Evolutionary conservation across 139 green algal genomes (phyloP), one percentile per base, ranked within the genome.

Genomic region (Chlamydomonas applanata): DNA sequence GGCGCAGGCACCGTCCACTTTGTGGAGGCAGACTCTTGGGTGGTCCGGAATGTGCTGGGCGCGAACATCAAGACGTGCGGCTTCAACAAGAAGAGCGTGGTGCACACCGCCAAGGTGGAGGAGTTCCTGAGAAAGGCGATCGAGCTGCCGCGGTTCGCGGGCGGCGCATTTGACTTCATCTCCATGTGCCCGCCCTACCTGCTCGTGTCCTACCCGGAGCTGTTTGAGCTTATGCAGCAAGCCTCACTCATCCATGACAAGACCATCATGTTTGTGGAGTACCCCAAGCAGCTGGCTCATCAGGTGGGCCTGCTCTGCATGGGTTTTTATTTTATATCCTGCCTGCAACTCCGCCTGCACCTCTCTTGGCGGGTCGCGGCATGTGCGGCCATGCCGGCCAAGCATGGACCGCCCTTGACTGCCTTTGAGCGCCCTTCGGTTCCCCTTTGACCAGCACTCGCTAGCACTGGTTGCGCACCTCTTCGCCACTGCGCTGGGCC

Each of bases 151-250:
- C 65, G 65, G 20, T 82, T 69, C 40, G 74, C 75, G 25, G 87
- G 91, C 35, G 89, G 86, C 19, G 30, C 92, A 11, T 98, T 97
- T 75, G 93, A 98, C 87, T 98, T 95, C 76, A 78, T 98, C n/a
- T 93, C 84, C 60, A 87, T 97, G 7, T 97, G 91, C 70, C 94
- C 94, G 1, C 94, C 94, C 0, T 98, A 98, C 80, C 80, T 95
- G 73, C 76, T 89, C 62, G 92, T 98, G 24, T 91, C 86, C 1
- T 98, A 97, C 77, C 76, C 89, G 5, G 90, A 96, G 85, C 82
- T 97, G 22, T 92, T 91, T 49, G 86, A 86, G 13, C 70, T 95
- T 73, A 81, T 98, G n/a, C 82, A 91, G 16, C 25, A 14, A 0
- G 91, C 84, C 0, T 81, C 88, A 1, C 83, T 98, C 40, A 27